These are phyloP conservation scores for Ganoderma leucocontextum DNA, from an alignment of 1,284 basidiomycete species.

Conservation along the genomic window DNA sequence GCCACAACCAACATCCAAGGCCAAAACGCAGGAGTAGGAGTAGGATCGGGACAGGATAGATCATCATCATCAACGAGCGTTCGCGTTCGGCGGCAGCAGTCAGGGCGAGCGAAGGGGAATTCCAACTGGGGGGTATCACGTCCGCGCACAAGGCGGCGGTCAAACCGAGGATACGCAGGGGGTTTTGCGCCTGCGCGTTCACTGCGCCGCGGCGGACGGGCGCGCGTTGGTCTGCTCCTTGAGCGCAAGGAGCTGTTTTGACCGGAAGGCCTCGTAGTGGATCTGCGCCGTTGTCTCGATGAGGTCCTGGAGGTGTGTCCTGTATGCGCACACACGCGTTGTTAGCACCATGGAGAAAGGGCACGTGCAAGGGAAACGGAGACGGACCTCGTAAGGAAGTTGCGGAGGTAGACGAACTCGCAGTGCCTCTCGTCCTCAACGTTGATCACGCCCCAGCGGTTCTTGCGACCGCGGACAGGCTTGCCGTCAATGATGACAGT, in stretches of 20 bases:
- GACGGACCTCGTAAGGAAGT: constrained; percentile 89
- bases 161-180: neutral
- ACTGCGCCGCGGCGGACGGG: constrained; percentile 36
- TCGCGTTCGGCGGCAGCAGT: constrained; percentile 24
- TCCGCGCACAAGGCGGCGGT: constrained; percentile 22
- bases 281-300: constrained; percentile 99
- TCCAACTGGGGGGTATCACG: constrained; percentile 36
- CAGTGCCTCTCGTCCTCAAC: constrained; percentile 97
- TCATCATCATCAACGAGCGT: constrained; percentile 33
- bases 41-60: constrained; percentile 9
- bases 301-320: constrained; percentile 97
- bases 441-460: constrained; percentile 98
- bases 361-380: neutral
- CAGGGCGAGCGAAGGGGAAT: constrained; percentile 13
- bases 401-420: constrained; percentile 97
- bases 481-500: constrained; percentile 96
- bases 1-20: constrained; percentile 29
- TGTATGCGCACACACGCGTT: constrained; percentile 36
- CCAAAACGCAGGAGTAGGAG: constrained; percentile 1
- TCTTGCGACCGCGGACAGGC: constrained; percentile 94
- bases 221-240: constrained; percentile 70
- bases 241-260: constrained; percentile 93
- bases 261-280: constrained; percentile 99
- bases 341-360: neutral
- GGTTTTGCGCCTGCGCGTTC: constrained; percentile 6